phyloP scores from a whole-genome alignment of 2,329 filamentous ascomycete genomes.

The Stagonosporopsis tanaceti region DNA sequence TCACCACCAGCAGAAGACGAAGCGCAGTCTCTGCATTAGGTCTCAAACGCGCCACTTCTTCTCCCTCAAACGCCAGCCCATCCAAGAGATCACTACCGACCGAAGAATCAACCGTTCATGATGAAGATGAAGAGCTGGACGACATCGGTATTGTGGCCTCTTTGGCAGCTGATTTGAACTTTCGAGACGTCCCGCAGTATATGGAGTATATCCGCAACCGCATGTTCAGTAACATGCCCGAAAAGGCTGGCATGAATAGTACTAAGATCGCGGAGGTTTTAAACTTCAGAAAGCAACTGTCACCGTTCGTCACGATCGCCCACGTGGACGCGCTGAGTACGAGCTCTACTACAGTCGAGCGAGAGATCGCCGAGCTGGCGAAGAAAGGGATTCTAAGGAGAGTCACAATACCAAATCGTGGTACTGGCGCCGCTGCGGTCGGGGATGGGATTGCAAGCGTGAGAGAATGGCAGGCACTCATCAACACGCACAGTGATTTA shows the following conservation, averaged over 20 bases:
- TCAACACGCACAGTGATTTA: conserved; percentile 36
- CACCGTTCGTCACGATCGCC: conserved; percentile 70
- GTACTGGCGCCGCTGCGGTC: conserved; percentile 63
- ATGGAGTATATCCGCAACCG: conserved; percentile 67
- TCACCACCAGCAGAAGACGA: conserved; percentile 35
- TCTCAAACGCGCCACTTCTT: conserved; percentile 45
- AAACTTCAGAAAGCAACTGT: conserved; percentile 65
- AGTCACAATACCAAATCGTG: conserved; percentile 69
- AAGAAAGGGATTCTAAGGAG: conserved; percentile 66
- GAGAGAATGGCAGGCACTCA: conserved; percentile 55
- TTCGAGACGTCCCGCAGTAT: conserved; percentile 69
- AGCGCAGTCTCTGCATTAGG: conserved; percentile 36
- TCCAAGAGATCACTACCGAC: conserved; percentile 46
- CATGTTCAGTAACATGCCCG: conserved; percentile 72
- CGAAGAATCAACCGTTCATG: conserved; percentile 34
- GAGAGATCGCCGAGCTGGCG: conserved; percentile 70
- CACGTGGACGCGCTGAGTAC: conserved; percentile 71
- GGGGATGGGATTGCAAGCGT: conserved; percentile 72
- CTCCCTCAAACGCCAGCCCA: conserved; percentile 48
- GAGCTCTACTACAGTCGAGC: conserved; percentile 70
- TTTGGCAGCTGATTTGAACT: conserved; percentile 63
- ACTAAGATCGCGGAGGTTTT: conserved; percentile 69
- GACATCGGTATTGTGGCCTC: conserved; percentile 66
- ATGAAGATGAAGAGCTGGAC: conserved; percentile 60
- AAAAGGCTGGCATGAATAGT: conserved; percentile 68